A percentile compares a stretch with the other conserved stretches of the same genome.
Conservation (phyloP, 768 basidiomycete genomes). For the Amanita subjunquillea region DNA sequence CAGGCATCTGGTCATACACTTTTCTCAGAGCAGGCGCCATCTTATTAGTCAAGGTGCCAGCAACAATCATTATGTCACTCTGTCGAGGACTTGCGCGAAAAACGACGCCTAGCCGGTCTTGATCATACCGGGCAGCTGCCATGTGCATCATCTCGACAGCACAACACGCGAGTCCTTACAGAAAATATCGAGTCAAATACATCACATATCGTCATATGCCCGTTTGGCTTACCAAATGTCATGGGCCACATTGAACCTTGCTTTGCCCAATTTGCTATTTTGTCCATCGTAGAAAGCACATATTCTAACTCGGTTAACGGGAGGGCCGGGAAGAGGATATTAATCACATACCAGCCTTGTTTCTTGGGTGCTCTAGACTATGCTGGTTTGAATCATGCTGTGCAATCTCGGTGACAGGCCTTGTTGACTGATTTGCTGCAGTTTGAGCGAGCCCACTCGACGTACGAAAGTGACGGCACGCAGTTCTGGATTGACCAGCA, state of each 20-base stretch:
- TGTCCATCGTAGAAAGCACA: conserved; percentile 92
- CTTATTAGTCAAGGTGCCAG: conserved; percentile 97
- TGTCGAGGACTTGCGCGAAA: conserved; percentile 99
- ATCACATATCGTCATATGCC: background rate
- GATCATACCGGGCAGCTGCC: conserved; percentile 98
- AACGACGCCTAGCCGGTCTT: conserved; percentile 92
- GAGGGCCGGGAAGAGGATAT: background rate
- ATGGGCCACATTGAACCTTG: conserved; percentile 99
- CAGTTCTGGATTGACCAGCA: background rate
- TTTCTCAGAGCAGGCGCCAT: conserved; percentile 98
- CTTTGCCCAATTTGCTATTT: conserved; percentile 93
- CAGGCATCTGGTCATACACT: conserved; percentile 98
- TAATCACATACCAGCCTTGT: conserved; percentile 65
- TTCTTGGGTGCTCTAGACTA: conserved; percentile 80
- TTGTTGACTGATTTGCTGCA: conserved; percentile 4
- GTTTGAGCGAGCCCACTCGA: background rate
- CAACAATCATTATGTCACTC: conserved; percentile 98
- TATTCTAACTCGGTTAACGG: conserved; percentile 54
- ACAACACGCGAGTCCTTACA: conserved; percentile 87
- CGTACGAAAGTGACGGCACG: background rate
- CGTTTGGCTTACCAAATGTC: conserved; percentile 64
- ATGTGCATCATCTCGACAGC: conserved; percentile 99
- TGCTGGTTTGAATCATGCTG: conserved; percentile 74
- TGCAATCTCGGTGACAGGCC: conserved; percentile 64
- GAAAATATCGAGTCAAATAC: background rate